Evolutionary conservation across 768 basidiomycete species (phyloP).

Genomic region (Xerocomellus intermedius): DNA sequence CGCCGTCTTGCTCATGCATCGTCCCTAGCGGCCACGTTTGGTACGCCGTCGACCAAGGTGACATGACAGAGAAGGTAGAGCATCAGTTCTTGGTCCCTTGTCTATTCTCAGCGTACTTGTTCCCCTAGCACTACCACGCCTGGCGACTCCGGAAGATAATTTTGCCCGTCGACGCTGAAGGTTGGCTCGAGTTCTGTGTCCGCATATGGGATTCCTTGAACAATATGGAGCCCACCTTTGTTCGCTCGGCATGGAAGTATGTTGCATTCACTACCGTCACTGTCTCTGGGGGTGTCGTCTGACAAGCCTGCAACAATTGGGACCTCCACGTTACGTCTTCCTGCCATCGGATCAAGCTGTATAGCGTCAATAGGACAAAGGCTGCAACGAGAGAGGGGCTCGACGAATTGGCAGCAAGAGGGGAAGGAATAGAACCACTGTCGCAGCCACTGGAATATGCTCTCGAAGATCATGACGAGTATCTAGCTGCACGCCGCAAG

Average conservation of each 20-base stretch:
- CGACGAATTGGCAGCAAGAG: conserved; percentile 38
- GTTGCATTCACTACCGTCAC: conserved; percentile 10
- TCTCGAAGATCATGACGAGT: conserved; percentile 10
- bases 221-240: conserved; percentile 55
- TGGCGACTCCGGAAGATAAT: conserved; percentile 11
- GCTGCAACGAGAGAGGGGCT: conserved; percentile 45
- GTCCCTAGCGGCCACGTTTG: conserved; percentile 6
- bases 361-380: conserved; percentile 46
- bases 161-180: conserved; percentile 52
- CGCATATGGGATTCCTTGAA: conserved; percentile 58
- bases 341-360: conserved; percentile 52
- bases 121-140: too few relatives aligned
- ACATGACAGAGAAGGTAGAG: conserved; percentile 17
- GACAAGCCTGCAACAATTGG: conserved; percentile 35
- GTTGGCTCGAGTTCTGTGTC: conserved; percentile 56
- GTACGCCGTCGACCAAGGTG: conserved; percentile 9
- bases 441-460: conserved; percentile 7
- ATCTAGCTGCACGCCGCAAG: not conserved
- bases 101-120: too few relatives aligned
- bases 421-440: conserved; percentile 28
- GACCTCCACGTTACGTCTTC: conserved; percentile 55
- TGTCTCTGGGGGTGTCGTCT: too few relatives aligned
- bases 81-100: too few relatives aligned
- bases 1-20: too few relatives aligned
- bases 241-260: conserved; percentile 56